These are phyloP conservation scores for Pleurotus tuber-regium DNA, from an alignment of 768 basidiomycete species.

Conservation along the genomic window DNA sequence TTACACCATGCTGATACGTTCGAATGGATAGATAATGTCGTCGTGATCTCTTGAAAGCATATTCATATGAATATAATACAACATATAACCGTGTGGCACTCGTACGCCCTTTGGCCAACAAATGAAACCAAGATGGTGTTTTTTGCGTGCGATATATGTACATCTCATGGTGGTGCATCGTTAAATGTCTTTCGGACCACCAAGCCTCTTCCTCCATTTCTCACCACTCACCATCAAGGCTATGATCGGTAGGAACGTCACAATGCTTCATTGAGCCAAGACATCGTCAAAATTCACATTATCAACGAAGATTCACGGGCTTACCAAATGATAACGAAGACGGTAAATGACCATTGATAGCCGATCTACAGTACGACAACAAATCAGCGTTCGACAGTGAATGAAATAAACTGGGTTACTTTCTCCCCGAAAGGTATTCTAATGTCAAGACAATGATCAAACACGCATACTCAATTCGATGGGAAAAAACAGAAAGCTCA, in stretches of 20 bases:
- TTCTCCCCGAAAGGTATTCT: slow-evolving; percentile 36
- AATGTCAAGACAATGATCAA: neutral
- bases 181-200: neutral
- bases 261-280: slow-evolving; percentile 18
- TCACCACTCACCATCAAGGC: slow-evolving; percentile 31
- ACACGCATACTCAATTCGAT: neutral
- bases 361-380: slow-evolving; percentile 27
- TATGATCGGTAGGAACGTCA: slow-evolving; percentile 32
- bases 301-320: neutral
- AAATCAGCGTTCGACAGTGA: neutral
- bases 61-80: neutral
- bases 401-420: slow-evolving; percentile 15
- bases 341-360: slow-evolving; percentile 35
- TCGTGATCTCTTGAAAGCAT: too few relatives aligned
- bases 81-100: neutral
- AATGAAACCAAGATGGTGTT: neutral
- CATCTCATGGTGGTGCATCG: neutral
- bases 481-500: slow-evolving; percentile 16
- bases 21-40: too few relatives aligned
- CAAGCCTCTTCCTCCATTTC: slow-evolving; percentile 28
- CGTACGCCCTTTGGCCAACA: neutral
- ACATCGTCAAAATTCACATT: neutral
- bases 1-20: too few relatives aligned
- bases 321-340: slow-evolving; percentile 34
- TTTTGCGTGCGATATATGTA: neutral